Evolutionary conservation across 305 asterid species (phyloP), one percentile per base, ranked within the genome.

Genomic region (Rubia balearica): DNA sequence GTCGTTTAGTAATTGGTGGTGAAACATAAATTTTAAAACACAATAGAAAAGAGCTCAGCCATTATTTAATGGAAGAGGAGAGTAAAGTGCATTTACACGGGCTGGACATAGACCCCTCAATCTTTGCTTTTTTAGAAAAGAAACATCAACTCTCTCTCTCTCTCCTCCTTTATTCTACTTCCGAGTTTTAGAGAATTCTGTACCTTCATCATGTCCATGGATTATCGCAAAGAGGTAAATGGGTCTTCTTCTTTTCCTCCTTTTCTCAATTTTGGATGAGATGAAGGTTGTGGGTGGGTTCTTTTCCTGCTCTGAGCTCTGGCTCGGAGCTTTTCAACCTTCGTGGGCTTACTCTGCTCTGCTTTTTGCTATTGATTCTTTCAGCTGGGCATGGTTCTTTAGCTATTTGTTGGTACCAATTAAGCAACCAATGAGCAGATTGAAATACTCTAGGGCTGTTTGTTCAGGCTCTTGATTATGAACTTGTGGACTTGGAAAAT

Each of bases 201-300:
- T 41, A 27, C n/a, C 57, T 14, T 49, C 57, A 49, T 16, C 57
- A 49, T 49, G 59, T 51, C 59, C 72, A 80, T 80, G 84, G 84
- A 77, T 41, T 65, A 78, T 46, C 72, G 79, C 63, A 80, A 77
- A 67, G 84, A 80, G 84, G 84, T 80, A 71, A 80, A 59, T 51
- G n/a, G 43, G 1, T 61, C 43, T 36, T 63, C 63, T 63, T 38
- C 42, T 16, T 19, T 19, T 40, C 41, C 17, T 0, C 9, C 9
- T 63, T 46, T 63, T 13, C 8, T 5, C 6, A 16, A 2, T 41
- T 59, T 40, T 40, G 53, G 27, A 46, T 67, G 61, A 12, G 42
- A 22, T 57, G 3, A 38, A 61, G n/a, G 42, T 13, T 9, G 13
- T 5, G 7, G 9, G 22, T 45, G 41, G 46, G 22, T 57, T 11